phyloP scores from a whole-genome alignment of 1,139 yeast species.

The Candida sanyaensis region DNA sequence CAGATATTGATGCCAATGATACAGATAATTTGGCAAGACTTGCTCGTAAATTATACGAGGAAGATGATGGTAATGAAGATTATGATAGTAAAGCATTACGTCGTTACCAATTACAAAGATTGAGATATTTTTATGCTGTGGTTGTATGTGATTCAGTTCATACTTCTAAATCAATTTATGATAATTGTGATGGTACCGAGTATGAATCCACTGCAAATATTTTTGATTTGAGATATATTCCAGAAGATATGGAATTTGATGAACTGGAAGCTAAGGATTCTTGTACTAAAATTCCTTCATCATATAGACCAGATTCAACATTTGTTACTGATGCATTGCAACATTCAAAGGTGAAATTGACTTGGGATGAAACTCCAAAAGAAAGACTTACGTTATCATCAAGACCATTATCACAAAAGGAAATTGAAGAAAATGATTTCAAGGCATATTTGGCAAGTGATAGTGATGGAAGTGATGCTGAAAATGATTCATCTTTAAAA shows the following conservation, averaged over 20 bases:
- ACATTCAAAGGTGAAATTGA: constrained; percentile 88
- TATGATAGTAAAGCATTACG: constrained; percentile 71
- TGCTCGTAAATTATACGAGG: constrained; percentile 69
- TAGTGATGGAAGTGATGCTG: constrained; percentile 57
- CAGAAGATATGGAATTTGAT: constrained; percentile 87
- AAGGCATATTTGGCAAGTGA: constrained; percentile 94
- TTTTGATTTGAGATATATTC: constrained; percentile 89
- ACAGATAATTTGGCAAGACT: constrained; percentile 49
- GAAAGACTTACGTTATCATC: constrained; percentile 81
- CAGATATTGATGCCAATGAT: constrained; percentile 47
- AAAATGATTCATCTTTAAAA: constrained; percentile 39
- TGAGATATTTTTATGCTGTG: constrained; percentile 91
- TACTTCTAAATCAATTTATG: constrained; percentile 77
- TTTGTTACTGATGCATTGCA: constrained; percentile 94
- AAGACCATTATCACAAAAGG: constrained; percentile 84
- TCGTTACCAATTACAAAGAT: constrained; percentile 83
- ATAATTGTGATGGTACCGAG: constrained; percentile 91
- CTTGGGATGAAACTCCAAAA: constrained; percentile 98
- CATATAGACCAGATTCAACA: constrained; percentile 72
- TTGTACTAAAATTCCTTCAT: constrained; percentile 71
- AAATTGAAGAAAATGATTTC: constrained; percentile 94
- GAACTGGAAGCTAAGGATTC: constrained; percentile 69
- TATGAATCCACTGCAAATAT: constrained; percentile 94
- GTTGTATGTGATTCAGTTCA: constrained; percentile 74
- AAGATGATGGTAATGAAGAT: constrained; percentile 70